phyloP scores from a whole-genome alignment of 805 yeast species.

The Suhomyces sp. region DNA sequence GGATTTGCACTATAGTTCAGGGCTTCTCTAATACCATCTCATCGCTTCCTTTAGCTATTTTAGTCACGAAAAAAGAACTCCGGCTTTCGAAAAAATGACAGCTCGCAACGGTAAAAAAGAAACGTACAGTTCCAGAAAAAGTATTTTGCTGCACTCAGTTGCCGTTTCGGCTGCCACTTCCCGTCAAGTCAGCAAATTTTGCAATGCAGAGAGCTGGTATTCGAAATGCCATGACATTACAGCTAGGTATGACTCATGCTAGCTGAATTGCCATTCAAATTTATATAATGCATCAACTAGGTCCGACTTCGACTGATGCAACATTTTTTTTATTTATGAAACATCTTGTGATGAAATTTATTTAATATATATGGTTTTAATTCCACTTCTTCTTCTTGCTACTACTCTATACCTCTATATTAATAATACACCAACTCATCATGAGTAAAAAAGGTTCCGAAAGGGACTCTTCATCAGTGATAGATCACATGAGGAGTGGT shows the following conservation, averaged over 20 bases:
- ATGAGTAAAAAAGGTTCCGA: constrained; percentile 1
- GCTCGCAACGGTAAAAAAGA: background rate
- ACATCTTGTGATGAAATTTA: background rate
- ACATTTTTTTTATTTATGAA: background rate
- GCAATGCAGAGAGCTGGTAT: background rate
- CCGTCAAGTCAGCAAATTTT: background rate
- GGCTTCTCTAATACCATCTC: background rate
- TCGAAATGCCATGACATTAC: background rate
- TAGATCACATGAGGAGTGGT: constrained; percentile 12
- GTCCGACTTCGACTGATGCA: background rate
- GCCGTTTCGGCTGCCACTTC: constrained; percentile 4
- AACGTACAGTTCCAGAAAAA: background rate
- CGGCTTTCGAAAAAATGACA: background rate
- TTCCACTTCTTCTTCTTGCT: background rate
- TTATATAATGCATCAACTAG: background rate
- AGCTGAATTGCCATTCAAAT: constrained; percentile 4
- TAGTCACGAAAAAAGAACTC: background rate
- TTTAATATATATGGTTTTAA: background rate
- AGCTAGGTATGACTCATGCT: constrained; percentile 5
- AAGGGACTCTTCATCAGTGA: constrained; percentile 7
- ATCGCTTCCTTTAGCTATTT: background rate
- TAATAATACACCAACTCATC: background rate
- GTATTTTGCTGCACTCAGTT: background rate
- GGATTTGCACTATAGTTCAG: background rate
- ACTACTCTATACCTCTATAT: background rate